Conservation (phyloP, 192 early-diverging fungal genomes). For the Jimgerdemannia flammicorona region DNA sequence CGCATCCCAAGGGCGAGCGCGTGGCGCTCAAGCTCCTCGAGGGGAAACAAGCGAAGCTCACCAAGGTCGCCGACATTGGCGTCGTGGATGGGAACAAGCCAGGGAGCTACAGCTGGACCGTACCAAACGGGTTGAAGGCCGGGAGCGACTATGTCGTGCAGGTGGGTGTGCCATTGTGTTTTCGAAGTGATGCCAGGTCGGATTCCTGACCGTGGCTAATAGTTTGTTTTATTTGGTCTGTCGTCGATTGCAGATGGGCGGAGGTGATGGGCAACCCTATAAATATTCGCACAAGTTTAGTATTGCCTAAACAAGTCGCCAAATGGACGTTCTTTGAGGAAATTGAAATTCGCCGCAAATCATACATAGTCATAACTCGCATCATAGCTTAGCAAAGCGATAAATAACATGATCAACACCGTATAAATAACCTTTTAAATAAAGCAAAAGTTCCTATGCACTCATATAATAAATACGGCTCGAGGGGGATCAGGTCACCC, state of each 20-base stretch:
- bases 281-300: background rate
- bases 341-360: background rate
- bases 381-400: no score
- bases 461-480: no score
- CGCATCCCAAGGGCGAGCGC: background rate
- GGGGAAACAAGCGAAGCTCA: background rate
- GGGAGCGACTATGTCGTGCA: background rate
- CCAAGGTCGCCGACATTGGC: background rate
- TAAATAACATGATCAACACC: no score
- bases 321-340: background rate
- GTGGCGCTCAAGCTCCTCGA: background rate
- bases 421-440: no score
- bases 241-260: background rate
- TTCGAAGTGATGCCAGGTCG: no score
- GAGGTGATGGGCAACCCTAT: background rate
- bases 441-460: no score
- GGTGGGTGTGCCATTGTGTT: background rate
- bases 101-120: background rate
- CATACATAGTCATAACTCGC: no score
- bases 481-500: no score
- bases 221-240: background rate
- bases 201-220: background rate
- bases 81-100: background rate
- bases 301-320: background rate
- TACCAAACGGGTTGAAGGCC: background rate